Base-by-base conservation (phyloP, 495 filamentous ascomycete species). In the Monascus purpureus region DNA sequence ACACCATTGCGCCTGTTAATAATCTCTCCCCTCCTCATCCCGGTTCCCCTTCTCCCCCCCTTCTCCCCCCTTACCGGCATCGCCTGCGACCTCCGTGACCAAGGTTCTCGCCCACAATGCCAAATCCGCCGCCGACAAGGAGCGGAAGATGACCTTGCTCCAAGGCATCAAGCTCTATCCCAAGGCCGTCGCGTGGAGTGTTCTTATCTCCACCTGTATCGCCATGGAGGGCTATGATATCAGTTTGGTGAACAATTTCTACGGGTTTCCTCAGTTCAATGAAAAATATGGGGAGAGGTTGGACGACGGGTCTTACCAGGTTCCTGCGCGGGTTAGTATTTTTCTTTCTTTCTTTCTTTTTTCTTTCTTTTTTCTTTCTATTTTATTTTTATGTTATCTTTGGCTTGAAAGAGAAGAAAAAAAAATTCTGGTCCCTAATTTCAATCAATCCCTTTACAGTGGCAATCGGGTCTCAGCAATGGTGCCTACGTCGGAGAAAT, bases 381-480 rank as follows among this genome's bases (percentile, higher is more conserved):
- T n/a, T n/a, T n/a, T n/a, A n/a, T n/a, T n/a, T n/a, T n/a, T n/a
- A n/a, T n/a, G n/a, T n/a, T n/a, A n/a, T n/a, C n/a, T n/a, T n/a
- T n/a, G n/a, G n/a, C n/a, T n/a, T n/a, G n/a, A n/a, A n/a, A n/a
- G n/a, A n/a, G n/a, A n/a, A n/a, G n/a, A n/a, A n/a, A n/a, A n/a
- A n/a, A n/a, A n/a, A n/a, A n/a, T n/a, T n/a, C n/a, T n/a, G n/a
- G n/a, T n/a, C n/a, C n/a, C n/a, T n/a, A n/a, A n/a, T n/a, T n/a
- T n/a, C n/a, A n/a, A n/a, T n/a, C n/a, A n/a, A n/a, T n/a, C n/a
- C n/a, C 9, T 39, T 9, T 36, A 8, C 47, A 73, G 36, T 88
- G 82, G 82, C 80, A 85, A 57, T 59, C 80, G 6, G 80, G 78
- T 35, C 57, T 88, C 23, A 80, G 73, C 37, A 85, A 86, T 45